Base-by-base conservation (phyloP, 768 basidiomycete species). In the Lactarius pseudohatsudake region DNA sequence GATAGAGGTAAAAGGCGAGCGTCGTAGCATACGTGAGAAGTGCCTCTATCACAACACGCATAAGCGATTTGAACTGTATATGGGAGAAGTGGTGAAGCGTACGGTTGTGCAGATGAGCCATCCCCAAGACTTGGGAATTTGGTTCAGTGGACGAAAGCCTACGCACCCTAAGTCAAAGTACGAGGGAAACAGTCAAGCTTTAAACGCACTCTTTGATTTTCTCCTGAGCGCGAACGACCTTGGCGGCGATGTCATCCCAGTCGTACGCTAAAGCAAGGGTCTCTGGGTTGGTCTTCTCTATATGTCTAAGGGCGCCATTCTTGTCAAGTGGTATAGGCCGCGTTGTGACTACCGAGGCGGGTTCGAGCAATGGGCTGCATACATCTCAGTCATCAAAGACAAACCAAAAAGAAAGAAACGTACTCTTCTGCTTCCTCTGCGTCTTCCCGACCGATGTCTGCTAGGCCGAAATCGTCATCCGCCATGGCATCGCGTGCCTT, bases 51-150 rank as follows among this genome's bases (percentile, higher is more conserved):
- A 50, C 65, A 6, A 55, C 20, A 40, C 64, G 43, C 22, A 55
- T 53, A 34, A 62, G 34, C 18, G 26, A 20, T 41, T 47, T 26
- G 0, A 45, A 54, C 16, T 9, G 6, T 36, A 58, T 5, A 45
- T 61, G n/a, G 5, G 64, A 13, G 64, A 55, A 55, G 66, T 55
- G 38, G 30, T 18, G 50, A 40, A 6, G 82, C 93, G 77, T 74
- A 94, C 96, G 96, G 74, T 96, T 92, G 77, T 96, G 89, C 54
- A 96, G 78, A 74, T 95, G 90, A 59, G 88, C 76, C 81, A 96
- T 85, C 59, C 91, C 90, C 30, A 86, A 79, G 64, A 79, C 81
- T 4, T 87, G 78, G n/a, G 81, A 72, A 57, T 89, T 84, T 0
- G 83, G 75, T 54, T 81, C 77, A 34, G 81, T 75, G 16, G 77